Evolutionary conservation across 495 filamentous ascomycete genomes (phyloP), one percentile per base, ranked within the genome.

Genomic region (Parachaetomium inaequale): DNA sequence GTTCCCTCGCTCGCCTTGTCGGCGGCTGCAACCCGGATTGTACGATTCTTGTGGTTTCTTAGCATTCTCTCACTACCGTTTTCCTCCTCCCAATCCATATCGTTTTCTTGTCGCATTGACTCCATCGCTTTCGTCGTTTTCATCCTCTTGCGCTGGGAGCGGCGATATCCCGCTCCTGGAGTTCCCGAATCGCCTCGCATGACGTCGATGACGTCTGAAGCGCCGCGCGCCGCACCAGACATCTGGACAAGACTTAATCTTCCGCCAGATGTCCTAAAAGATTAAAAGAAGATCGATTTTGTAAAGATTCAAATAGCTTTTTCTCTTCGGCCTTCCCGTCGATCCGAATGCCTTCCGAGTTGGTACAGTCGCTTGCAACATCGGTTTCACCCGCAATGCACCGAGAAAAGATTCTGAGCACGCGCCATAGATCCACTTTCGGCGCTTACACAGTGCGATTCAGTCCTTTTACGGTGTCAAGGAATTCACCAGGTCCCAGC

Each of bases 81-180:
- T 38, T 54, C 51, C 17, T 52, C 32, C 8, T 54, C 51, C 51
- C 51, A 54, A 10, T 54, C 32, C 51, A 54, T 54, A 54, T 54
- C n/a, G n/a, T n/a, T 12, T 54, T 54, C 51, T 54, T 54, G 51
- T 54, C 15, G 32, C 51, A 38, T 38, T 26, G 51, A 25, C 10
- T 36, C 51, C 19, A 38, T 54, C 51, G 51, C 51, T 19, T n/a
- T 54, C 31, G 8, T 54, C 11, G 51, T 54, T 25, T 38, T 54
- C 51, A 38, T 32, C 51, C n/a, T 54, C 31, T 54, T 54, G 1
- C 32, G 31, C 51, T 54, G 32, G 32, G 51, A n/a, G 28, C 10
- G 51, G 51, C 51, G 51, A 38, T 15, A 3, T 55, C 53, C 53
- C 25, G 10, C 53, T 29, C 34, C 53, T 29, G 53, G 53, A 15